Conservation (phyloP, 306 rosid genomes). For the Medicago lupulina region DNA sequence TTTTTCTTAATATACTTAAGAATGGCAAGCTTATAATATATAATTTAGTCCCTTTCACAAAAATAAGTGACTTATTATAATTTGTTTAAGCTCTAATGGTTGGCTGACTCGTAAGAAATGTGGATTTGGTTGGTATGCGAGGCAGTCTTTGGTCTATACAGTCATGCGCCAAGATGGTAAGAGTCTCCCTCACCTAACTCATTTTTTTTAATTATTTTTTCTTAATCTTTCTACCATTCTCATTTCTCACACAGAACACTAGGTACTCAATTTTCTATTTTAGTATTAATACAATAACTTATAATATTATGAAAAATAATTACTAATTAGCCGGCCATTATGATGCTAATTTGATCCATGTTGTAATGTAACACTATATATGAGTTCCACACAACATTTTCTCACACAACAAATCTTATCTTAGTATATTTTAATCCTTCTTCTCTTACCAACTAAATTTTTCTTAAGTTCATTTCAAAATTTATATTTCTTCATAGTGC, state of each 20-base stretch:
- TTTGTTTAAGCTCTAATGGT: no score
- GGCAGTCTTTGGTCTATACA: not conserved
- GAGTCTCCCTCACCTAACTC: not conserved
- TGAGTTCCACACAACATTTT: not conserved
- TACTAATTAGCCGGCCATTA: not conserved
- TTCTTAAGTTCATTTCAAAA: not conserved
- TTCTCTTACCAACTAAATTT: not conserved
- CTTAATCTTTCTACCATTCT: not conserved
- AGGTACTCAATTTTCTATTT: not conserved
- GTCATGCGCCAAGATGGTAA: slow-evolving; percentile 2
- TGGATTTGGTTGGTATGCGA: not conserved
- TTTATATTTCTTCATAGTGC: no score
- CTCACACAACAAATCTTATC: not conserved
- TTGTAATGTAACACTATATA: slow-evolving; percentile 3
- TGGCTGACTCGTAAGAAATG: slow-evolving; percentile 5
- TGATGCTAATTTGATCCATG: not conserved
- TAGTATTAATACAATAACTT: not conserved
- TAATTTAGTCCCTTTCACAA: no score
- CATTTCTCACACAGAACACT: not conserved
- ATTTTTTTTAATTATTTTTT: not conserved
- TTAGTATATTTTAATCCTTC: not conserved
- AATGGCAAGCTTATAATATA: no score
- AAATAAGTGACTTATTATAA: no score
- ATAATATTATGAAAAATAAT: not conserved
- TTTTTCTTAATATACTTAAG: no score